Percentiles rank a stretch among this genome's conserved stretches.
These are phyloP conservation scores for Phytophthora citrophthora DNA, from an alignment of 352 stramenopile species.

Conservation along the genomic window DNA sequence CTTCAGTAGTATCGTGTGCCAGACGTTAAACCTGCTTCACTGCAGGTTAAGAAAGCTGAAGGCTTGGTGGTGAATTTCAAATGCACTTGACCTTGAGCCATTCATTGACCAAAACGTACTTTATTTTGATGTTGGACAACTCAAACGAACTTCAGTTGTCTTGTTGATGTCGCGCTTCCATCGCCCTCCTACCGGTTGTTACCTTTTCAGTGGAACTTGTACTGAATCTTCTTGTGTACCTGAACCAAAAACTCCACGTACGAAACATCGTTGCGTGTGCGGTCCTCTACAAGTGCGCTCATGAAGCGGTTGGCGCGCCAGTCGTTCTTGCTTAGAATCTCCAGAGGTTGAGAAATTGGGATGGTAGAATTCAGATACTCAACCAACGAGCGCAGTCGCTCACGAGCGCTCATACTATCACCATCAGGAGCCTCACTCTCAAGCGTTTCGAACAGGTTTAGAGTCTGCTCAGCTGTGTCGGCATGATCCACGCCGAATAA, in stretches of 20 bases:
- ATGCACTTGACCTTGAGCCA: too few relatives aligned
- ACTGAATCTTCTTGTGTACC: conserved; percentile 93
- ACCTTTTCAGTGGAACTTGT: conserved; percentile 83
- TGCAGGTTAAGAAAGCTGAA: too few relatives aligned
- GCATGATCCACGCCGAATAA: conserved; percentile 87
- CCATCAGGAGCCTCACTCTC: conserved; percentile 49
- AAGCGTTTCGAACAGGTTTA: conserved; percentile 72
- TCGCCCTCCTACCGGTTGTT: conserved; percentile 12
- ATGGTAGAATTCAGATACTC: conserved; percentile 85
- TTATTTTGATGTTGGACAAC: conserved; percentile 32
- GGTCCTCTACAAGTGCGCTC: conserved; percentile 87
- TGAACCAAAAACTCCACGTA: conserved; percentile 92
- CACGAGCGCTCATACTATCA: conserved; percentile 61
- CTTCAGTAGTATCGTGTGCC: too few relatives aligned
- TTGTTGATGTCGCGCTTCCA: conserved; percentile 30
- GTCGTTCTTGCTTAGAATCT: conserved; percentile 87
- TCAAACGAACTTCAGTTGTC: conserved; percentile 5
- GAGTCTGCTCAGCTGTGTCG: conserved; percentile 74
- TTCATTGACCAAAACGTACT: conserved; percentile 39
- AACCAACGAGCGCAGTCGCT: conserved; percentile 72
- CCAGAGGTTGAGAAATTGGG: conserved; percentile 82
- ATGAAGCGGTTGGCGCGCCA: conserved; percentile 87
- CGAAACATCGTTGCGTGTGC: conserved; percentile 84
- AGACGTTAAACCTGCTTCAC: too few relatives aligned
- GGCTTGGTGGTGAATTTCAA: too few relatives aligned